phyloP scores from a whole-genome alignment of 2,329 filamentous ascomycete species.

The Claviceps monticola region DNA sequence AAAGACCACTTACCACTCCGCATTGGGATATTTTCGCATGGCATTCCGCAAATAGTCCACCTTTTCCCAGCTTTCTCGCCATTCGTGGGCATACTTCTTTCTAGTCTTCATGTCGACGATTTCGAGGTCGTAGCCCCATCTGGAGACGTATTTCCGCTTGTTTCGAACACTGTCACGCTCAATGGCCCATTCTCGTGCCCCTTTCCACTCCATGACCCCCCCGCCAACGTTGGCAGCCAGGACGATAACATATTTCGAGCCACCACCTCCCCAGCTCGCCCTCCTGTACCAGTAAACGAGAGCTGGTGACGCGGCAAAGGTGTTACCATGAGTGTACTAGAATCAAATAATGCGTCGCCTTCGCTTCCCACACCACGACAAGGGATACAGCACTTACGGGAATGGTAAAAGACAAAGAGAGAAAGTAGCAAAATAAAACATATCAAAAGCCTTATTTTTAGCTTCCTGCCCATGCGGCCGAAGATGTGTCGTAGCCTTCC shows the following conservation, averaged over 20 bases:
- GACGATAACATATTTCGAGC: slow-evolving; percentile 85
- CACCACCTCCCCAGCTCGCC: slow-evolving; percentile 61
- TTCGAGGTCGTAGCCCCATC: slow-evolving; percentile 92
- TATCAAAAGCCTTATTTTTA: slow-evolving; percentile 49
- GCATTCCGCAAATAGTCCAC: slow-evolving; percentile 82
- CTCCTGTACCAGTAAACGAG: slow-evolving; percentile 53
- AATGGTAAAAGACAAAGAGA: slow-evolving; percentile 54
- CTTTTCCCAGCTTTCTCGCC: slow-evolving; percentile 99
- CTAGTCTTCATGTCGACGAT: slow-evolving; percentile 98
- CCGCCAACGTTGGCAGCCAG: slow-evolving; percentile 88
- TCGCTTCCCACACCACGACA: neutral
- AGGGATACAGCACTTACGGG: slow-evolving; percentile 41
- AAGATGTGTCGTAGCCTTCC: slow-evolving; percentile 32
- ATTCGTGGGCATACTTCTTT: slow-evolving; percentile 96
- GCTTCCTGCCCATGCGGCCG: slow-evolving; percentile 45
- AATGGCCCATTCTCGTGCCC: slow-evolving; percentile 92
- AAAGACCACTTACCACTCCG: slow-evolving; percentile 63
- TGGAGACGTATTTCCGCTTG: slow-evolving; percentile 74
- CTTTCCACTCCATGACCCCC: slow-evolving; percentile 99
- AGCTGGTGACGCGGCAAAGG: slow-evolving; percentile 20
- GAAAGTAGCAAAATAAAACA: slow-evolving; percentile 45
- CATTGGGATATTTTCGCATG: slow-evolving; percentile 85
- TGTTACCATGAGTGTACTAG: neutral
- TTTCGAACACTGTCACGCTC: slow-evolving; percentile 93
- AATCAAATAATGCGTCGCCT: neutral